Conservation (phyloP, 768 basidiomycete genomes). For the Rhodosporidiobolus sp. region DNA sequence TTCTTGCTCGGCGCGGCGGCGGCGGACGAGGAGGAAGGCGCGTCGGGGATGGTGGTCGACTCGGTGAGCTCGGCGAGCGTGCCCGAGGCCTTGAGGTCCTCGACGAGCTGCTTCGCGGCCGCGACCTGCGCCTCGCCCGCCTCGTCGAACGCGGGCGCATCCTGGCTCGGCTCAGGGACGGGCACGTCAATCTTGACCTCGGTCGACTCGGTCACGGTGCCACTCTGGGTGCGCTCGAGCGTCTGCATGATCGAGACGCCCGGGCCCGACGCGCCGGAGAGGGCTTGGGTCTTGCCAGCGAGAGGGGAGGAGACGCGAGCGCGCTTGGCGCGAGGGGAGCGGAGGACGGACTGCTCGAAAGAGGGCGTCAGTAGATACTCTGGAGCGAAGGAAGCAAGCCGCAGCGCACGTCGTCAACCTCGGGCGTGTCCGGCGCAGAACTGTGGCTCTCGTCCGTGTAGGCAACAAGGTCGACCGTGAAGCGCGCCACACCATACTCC, state of each 20-base stretch:
- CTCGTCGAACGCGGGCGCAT: constrained; percentile 27
- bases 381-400: not conserved
- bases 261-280: constrained; percentile 26
- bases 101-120: constrained; percentile 37
- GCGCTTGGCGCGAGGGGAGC: constrained; percentile 36
- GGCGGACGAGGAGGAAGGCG: not conserved
- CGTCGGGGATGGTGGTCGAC: constrained; percentile 5
- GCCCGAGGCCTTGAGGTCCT: constrained; percentile 32
- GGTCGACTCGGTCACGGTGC: constrained; percentile 37
- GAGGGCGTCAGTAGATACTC: no score
- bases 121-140: constrained; percentile 32
- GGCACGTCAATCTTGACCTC: constrained; percentile 40
- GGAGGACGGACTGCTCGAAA: constrained; percentile 12
- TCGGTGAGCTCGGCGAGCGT: constrained; percentile 20
- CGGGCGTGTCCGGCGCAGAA: constrained; percentile 1
- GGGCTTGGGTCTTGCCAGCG: constrained; percentile 12
- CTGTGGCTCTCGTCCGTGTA: constrained; percentile 1
- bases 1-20: constrained; percentile 11
- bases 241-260: constrained; percentile 38
- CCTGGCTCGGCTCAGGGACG: not conserved
- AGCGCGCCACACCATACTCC: constrained; percentile 40
- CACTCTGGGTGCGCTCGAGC: constrained; percentile 18
- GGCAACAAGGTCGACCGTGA: constrained; percentile 37
- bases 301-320: constrained; percentile 26
- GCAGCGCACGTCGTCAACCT: constrained; percentile 14